Conservation (phyloP, 2,329 filamentous ascomycete genomes). For the Alternaria longipes region DNA sequence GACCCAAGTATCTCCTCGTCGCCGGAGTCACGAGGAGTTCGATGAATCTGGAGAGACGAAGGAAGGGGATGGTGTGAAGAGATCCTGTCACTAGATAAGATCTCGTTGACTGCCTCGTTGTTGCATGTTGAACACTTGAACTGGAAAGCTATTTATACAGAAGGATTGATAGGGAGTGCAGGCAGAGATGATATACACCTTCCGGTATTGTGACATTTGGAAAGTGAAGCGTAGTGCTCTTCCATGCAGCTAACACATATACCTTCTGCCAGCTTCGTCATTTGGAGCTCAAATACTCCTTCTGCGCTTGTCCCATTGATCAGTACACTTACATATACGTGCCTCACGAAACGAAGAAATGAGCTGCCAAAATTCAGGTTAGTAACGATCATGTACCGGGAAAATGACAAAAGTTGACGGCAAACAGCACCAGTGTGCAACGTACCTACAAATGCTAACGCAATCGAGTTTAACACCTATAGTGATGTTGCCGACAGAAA, state of each 20-base stretch:
- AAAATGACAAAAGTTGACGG: not conserved
- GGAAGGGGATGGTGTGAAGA: not conserved
- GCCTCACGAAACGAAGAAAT: not conserved
- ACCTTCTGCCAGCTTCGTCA: not conserved
- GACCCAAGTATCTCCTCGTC: not conserved
- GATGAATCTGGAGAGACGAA: not conserved
- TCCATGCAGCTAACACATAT: not conserved
- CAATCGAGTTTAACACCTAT: slow-evolving; percentile 2
- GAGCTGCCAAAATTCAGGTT: not conserved
- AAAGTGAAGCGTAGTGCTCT: not conserved
- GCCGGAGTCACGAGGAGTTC: not conserved
- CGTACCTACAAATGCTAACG: not conserved
- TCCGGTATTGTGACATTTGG: not conserved
- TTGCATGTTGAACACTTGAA: not conserved
- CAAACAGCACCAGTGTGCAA: not conserved
- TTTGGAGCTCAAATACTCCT: too few species aligned
- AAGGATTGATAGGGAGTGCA: rapidly evolving
- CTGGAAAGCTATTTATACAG: not conserved
- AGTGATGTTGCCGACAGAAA: slow-evolving; percentile 10
- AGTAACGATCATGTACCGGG: not conserved
- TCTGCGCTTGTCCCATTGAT: not conserved
- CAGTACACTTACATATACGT: not conserved
- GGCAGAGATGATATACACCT: not conserved
- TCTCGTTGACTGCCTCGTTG: not conserved
- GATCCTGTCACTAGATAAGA: not conserved